A percentile compares a stretch with the other conserved stretches of the same genome.
Conservation (phyloP, 1,284 basidiomycete species). For the Athelia psychrophila region DNA sequence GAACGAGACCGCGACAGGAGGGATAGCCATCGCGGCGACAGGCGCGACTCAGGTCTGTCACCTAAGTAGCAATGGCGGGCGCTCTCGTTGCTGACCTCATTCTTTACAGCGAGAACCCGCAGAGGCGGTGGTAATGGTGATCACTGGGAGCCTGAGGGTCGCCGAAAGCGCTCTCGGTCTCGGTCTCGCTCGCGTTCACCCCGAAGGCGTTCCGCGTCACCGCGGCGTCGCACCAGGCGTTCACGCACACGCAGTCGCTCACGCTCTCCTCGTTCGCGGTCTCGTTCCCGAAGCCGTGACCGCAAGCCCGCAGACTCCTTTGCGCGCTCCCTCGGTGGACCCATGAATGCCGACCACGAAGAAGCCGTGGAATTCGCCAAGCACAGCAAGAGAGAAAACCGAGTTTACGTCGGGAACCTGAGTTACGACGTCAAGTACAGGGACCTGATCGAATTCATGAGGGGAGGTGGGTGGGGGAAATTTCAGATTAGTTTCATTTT, state of each 20-base stretch:
- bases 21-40: constrained; percentile 42
- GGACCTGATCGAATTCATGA: constrained; percentile 97
- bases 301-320: constrained; percentile 63
- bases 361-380: constrained; percentile 90
- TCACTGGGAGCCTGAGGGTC: constrained; percentile 79
- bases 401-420: constrained; percentile 97
- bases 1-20: constrained; percentile 36
- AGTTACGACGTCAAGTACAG: constrained; percentile 97
- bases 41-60: constrained; percentile 54
- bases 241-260: constrained; percentile 50
- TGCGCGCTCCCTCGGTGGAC: constrained; percentile 79
- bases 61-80: constrained; percentile 3
- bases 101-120: constrained; percentile 32
- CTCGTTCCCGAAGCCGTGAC: constrained; percentile 61
- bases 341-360: constrained; percentile 88
- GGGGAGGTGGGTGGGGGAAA: constrained; percentile 94
- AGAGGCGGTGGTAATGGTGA: constrained; percentile 48
- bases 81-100: constrained; percentile 1
- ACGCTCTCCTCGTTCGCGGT: constrained; percentile 51
- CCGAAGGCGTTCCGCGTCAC: constrained; percentile 62
- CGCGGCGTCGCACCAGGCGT: constrained; percentile 55
- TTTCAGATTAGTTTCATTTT: constrained; percentile 51
- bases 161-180: constrained; percentile 53
- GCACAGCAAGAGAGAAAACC: constrained; percentile 94
- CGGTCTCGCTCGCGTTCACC: constrained; percentile 59